Evolutionary conservation across 2,329 filamentous ascomycete species (phyloP).

Genomic region (Aspergillus alliaceus): DNA sequence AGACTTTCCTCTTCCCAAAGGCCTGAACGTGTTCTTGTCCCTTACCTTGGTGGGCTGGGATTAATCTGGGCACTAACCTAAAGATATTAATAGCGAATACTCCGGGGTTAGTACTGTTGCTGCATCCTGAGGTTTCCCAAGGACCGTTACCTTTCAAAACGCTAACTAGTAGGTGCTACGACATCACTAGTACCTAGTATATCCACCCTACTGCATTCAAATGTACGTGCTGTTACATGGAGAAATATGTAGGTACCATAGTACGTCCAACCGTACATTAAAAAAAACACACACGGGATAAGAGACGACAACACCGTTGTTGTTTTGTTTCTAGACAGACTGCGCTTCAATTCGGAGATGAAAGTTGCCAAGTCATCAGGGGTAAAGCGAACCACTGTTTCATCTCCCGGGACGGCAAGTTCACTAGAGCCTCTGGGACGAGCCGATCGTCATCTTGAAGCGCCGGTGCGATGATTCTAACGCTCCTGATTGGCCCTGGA

Average conservation of each 20-base stretch:
- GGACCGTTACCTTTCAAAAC: not conserved
- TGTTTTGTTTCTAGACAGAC: too few species aligned
- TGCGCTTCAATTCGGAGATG: too few species aligned
- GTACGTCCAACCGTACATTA: too few species aligned
- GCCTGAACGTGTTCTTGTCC: not conserved
- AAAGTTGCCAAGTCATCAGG: slow-evolving; percentile 8
- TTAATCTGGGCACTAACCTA: not conserved
- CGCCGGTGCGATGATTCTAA: not conserved
- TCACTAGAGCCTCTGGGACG: slow-evolving; percentile 7
- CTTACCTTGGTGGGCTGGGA: not conserved
- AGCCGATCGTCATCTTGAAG: slow-evolving; percentile 10
- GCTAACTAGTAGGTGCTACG: not conserved
- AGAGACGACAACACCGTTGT: not conserved
- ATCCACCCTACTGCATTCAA: not conserved
- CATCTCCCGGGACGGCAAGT: slow-evolving; percentile 6
- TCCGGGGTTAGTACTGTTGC: not conserved
- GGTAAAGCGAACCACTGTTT: slow-evolving; percentile 11
- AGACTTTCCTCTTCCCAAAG: not conserved
- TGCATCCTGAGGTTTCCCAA: not conserved
- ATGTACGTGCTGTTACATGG: not conserved
- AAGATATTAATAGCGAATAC: not conserved
- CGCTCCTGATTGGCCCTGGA: not conserved
- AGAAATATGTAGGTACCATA: not conserved
- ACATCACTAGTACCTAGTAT: not conserved
- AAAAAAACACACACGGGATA: not conserved